Base-by-base conservation (phyloP, 352 stramenopile species). In the Peronospora tabacina region DNA sequence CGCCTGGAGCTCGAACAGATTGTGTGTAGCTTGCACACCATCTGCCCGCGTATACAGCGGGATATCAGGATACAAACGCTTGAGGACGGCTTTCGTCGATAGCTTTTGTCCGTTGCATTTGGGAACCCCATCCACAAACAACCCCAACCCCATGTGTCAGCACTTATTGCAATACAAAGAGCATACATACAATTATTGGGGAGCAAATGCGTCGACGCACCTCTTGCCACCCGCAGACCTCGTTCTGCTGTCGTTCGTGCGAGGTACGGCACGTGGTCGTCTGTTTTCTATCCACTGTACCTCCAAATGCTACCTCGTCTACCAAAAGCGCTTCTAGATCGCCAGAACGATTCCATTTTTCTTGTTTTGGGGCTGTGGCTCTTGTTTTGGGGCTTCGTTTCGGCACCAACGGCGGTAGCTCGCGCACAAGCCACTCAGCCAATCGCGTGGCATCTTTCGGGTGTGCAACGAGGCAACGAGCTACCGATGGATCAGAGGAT, bases 1-100 rank as follows among this genome's bases (percentile, higher is more conserved):
- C 11, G 74, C 70, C 0, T 68, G 51, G 7, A 49, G 58, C 12
- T 50, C 33, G 17, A 71, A 58, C 0, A 85, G 45, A 0, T 44
- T 43, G 2, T 30, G 59, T 10, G 62, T 70, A 24, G 55, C 22
- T 13, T 43, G 44, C 12, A 4, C 32, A 2, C 37, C 32, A n/a
- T 66, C 52, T 43, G 32, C 34, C 10, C 19, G 17, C 1, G 46
- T 35, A 39, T 84, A 82, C 9, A 64, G 30, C 1, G 75, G 77
- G 20, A 89, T 74, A 8, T 73, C 49, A 0, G 55, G 19, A 44
- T 85, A 89, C 32, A 89, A 44, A n/a, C 49, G 40, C 28, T 81
- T 63, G 0, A 88, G 38, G 7, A 73, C 58, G 6, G 30, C 12
- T 7, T 16, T 36, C 0, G 13, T 15, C 13, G 30, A 16, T 15